Percentiles rank a stretch among this genome's conserved stretches.
Evolutionary conservation across 345 rosid species (phyloP).

Genomic region (Excoecaria cochinchinensis): DNA sequence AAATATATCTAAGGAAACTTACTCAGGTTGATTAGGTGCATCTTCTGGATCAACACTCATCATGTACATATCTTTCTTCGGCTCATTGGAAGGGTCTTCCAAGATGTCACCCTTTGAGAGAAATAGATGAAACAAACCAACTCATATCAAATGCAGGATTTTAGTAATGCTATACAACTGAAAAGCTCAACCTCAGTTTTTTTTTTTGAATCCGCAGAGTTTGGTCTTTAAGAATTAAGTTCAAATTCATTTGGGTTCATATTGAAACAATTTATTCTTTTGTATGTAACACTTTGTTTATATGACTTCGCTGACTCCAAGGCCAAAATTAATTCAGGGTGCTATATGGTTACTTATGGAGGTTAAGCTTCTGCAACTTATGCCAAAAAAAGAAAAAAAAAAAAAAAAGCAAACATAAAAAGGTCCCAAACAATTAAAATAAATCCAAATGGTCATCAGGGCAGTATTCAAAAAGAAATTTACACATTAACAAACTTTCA

Average conservation of each 20-base stretch:
- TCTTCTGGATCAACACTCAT: conserved; percentile 85
- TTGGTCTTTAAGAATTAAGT: not conserved
- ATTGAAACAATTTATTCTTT: not conserved
- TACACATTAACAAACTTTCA: not conserved
- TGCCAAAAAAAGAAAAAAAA: not conserved
- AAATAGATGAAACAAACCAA: not conserved
- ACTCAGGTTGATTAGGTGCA: conserved; percentile 84
- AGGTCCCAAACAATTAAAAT: not conserved
- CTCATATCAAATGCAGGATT: not conserved
- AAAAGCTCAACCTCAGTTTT: conserved; percentile 13
- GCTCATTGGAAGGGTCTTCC: conserved; percentile 94
- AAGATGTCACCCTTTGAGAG: conserved; percentile 74
- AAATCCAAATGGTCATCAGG: not conserved
- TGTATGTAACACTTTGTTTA: not conserved
- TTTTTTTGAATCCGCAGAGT: no score
- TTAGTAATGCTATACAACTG: not conserved
- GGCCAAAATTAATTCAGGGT: not conserved
- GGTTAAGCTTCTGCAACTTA: not conserved
- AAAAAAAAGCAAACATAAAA: not conserved
- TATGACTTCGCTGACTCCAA: not conserved
- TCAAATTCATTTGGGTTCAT: not conserved
- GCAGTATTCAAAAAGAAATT: not conserved
- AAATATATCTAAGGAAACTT: conserved; percentile 21
- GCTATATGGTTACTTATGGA: not conserved
- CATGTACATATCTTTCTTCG: conserved; percentile 93